Evolutionary conservation across 2,329 filamentous ascomycete genomes (phyloP), one percentile per base, ranked within the genome.

Genomic region (Fusarium duplospermum): DNA sequence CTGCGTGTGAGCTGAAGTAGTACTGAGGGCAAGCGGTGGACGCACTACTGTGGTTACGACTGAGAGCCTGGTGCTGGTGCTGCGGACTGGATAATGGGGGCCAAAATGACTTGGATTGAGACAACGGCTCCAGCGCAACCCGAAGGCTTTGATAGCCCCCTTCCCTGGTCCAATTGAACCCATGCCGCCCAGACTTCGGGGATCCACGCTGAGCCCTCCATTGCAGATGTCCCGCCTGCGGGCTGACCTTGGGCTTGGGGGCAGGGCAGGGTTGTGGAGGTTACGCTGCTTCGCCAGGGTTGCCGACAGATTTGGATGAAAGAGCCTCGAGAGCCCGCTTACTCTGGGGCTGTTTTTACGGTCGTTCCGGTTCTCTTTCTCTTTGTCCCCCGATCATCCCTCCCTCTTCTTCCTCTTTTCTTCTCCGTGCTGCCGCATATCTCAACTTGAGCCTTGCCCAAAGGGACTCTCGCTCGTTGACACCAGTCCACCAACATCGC

Each of bases 151-250:
- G 52, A 33, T 50, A 62, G 54, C 45, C 45, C 40, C n/a, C n/a
- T 14, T 54, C 40, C n/a, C 20, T 57, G 50, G 40, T 57, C 69
- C 67, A 76, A 67, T 64, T 65, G 62, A 42, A 67, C 40, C 71
- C 72, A 64, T 71, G 67, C 38, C 35, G n/a, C 56, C 45, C 22
- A 52, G 58, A 29, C 40, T 36, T 62, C 60, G 57, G 38, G 63
- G 57, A 50, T 70, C 71, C 66, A 72, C 61, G 59, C 60, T 38
- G 38, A 18, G 50, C 24, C 38, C 22, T 66, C 62, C 14, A 62
- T 64, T 72, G 62, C 57, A 36, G 52, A 64, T 67, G 60, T 60
- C 52, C 54, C 27, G 18, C 22, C 27, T 69, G 64, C 65, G 42
- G 64, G 54, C n/a, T 59, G 22, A 61, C 36, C 60, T 50, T 63